These are phyloP conservation scores for Sporothrix phasma DNA, from an alignment of 2,329 filamentous ascomycete species.

Conservation along the genomic window DNA sequence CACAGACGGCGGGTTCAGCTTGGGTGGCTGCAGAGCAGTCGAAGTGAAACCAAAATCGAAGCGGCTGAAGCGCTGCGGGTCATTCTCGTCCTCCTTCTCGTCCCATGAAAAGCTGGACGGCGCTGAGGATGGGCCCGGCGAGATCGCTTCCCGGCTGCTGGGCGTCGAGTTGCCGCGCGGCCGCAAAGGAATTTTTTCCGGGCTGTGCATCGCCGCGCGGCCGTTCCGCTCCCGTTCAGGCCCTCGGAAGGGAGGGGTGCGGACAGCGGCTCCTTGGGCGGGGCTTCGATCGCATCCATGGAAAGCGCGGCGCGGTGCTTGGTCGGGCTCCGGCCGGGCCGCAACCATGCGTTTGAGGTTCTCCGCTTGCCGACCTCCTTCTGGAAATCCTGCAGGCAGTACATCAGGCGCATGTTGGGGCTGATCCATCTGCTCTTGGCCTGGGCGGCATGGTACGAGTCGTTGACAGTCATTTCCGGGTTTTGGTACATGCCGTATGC, in stretches of 20 bases:
- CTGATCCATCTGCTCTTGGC: slow-evolving; percentile 79
- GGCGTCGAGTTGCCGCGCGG: slow-evolving; percentile 46
- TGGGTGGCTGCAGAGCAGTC: neutral
- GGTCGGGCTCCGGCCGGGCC: slow-evolving; percentile 44
- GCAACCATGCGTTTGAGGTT: slow-evolving; percentile 36
- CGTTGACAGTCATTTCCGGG: slow-evolving; percentile 66
- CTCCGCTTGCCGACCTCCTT: slow-evolving; percentile 49
- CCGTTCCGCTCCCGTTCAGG: slow-evolving; percentile 29
- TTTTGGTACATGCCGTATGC: slow-evolving; percentile 76
- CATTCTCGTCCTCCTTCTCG: slow-evolving; percentile 37
- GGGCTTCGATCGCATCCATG: slow-evolving; percentile 44
- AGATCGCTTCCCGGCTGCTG: slow-evolving; percentile 36
- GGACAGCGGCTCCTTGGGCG: slow-evolving; percentile 48
- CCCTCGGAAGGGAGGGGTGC: slow-evolving; percentile 50
- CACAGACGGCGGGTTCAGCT: neutral
- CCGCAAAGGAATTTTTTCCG: slow-evolving; percentile 35
- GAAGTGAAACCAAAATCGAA: slow-evolving; percentile 28
- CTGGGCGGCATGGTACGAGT: slow-evolving; percentile 74
- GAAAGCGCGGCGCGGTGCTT: slow-evolving; percentile 53
- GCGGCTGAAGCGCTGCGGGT: slow-evolving; percentile 30
- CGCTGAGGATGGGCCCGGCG: slow-evolving; percentile 56
- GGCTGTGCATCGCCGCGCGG: slow-evolving; percentile 25
- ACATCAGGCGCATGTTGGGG: slow-evolving; percentile 86
- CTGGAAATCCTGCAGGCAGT: slow-evolving; percentile 75
- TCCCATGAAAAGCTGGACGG: slow-evolving; percentile 54